phyloP scores from a whole-genome alignment of 371 early-diverging fungal genomes.

The Syncephalastrum racemosum region DNA sequence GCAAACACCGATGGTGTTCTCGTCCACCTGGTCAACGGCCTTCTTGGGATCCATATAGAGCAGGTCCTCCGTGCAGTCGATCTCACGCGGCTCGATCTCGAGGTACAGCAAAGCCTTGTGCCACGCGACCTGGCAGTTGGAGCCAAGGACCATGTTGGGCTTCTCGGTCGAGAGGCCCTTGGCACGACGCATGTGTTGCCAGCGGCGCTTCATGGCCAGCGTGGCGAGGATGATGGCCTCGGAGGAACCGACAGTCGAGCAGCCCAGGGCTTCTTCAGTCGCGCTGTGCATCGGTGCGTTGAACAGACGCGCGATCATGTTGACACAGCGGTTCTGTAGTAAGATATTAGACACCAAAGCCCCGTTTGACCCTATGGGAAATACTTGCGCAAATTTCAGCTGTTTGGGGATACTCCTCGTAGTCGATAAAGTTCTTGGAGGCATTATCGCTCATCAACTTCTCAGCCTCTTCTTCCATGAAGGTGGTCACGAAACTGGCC shows the following conservation, averaged over 20 bases:
- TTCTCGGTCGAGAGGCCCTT: conserved; percentile 57
- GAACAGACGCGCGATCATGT: conserved; percentile 68
- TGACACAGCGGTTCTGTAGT: conserved; percentile 69
- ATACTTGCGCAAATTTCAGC: conserved; percentile 44
- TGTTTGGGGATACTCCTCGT: conserved; percentile 67
- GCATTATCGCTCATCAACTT: conserved; percentile 68
- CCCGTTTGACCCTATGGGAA: neutral
- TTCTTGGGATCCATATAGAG: conserved; percentile 59
- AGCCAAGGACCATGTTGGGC: conserved; percentile 72
- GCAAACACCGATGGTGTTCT: conserved; percentile 77
- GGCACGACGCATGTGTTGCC: conserved; percentile 56
- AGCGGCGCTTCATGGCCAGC: conserved; percentile 72
- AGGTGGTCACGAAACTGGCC: conserved; percentile 71
- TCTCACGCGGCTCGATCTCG: conserved; percentile 64
- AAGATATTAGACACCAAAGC: conserved; percentile 1
- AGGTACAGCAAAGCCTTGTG: conserved; percentile 54
- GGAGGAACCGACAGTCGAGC: conserved; percentile 68
- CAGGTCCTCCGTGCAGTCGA: conserved; percentile 49
- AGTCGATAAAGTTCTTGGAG: conserved; percentile 72
- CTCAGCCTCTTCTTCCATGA: conserved; percentile 64
- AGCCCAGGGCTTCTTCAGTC: conserved; percentile 50
- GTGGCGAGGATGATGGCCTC: conserved; percentile 75
- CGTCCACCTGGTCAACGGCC: conserved; percentile 63
- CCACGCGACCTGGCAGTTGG: conserved; percentile 70
- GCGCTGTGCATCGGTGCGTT: conserved; percentile 48